Conservation (phyloP, 2,329 filamentous ascomycete genomes). For the Diplodia seriata region DNA sequence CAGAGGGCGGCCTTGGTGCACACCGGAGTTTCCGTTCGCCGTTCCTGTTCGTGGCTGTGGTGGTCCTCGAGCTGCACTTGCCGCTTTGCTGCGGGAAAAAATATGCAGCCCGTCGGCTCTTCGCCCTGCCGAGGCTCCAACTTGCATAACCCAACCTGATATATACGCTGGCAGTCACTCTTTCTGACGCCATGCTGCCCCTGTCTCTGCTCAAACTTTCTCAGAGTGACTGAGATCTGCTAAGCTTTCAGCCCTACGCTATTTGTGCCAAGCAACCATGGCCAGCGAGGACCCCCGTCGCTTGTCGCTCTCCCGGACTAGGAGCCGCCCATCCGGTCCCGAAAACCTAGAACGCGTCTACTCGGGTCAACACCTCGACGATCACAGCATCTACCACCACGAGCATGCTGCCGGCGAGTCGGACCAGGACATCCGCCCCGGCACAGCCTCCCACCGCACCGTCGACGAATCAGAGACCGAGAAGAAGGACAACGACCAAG, state of each 20-base stretch:
- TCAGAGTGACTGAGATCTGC: constrained; percentile 6
- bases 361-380: constrained; percentile 44
- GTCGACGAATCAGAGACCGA: constrained; percentile 34
- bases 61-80: background rate
- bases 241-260: constrained; percentile 28
- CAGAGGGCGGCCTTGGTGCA: background rate
- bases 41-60: background rate
- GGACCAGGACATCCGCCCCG: background rate
- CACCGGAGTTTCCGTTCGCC: constrained; percentile 8
- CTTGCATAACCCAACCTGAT: constrained; percentile 4
- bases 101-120: constrained; percentile 14
- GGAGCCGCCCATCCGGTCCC: constrained; percentile 36
- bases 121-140: background rate
- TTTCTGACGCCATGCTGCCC: constrained; percentile 10
- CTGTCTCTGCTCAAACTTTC: background rate
- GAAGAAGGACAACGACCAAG: constrained; percentile 35
- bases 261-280: constrained; percentile 25
- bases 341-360: constrained; percentile 39
- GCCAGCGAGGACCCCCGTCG: constrained; percentile 15
- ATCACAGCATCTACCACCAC: constrained; percentile 46
- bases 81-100: background rate
- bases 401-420: constrained; percentile 40
- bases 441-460: constrained; percentile 16
- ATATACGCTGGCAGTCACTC: background rate
- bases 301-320: constrained; percentile 23